Conservation (phyloP, 805 yeast genomes). For the Saturnispora ahearnii region DNA sequence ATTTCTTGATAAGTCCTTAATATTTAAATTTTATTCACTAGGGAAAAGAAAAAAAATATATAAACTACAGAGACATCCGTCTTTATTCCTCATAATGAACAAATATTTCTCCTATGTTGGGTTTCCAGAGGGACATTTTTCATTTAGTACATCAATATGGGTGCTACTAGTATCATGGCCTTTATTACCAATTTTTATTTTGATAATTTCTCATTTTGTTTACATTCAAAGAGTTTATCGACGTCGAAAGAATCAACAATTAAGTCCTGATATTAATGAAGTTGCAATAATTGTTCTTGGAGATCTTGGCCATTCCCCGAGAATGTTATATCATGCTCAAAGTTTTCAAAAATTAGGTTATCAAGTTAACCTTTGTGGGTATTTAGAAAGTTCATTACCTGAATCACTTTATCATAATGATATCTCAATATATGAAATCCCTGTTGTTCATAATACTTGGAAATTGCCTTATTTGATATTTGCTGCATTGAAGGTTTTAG, state of each 20-base stretch:
- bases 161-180: constrained; percentile 38
- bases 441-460: constrained; percentile 30
- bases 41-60: background rate
- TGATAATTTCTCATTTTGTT: constrained; percentile 31
- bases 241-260: constrained; percentile 9
- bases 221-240: constrained; percentile 13
- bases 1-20: background rate
- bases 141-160: constrained; percentile 34
- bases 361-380: constrained; percentile 79
- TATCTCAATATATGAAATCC: constrained; percentile 36
- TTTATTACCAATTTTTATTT: constrained; percentile 37
- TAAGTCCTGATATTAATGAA: constrained; percentile 32
- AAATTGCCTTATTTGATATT: constrained; percentile 47
- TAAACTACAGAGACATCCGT: too few relatives aligned
- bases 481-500: constrained; percentile 47
- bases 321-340: constrained; percentile 85
- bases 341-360: constrained; percentile 65
- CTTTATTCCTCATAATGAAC: background rate
- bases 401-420: constrained; percentile 41
- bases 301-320: constrained; percentile 89
- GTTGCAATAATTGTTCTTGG: constrained; percentile 81
- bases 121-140: constrained; percentile 18
- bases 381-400: constrained; percentile 51
- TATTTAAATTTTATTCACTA: background rate
- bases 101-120: constrained; percentile 20